Evolutionary conservation across 306 rosid genomes (phyloP).

Genomic region (Astragalus membranaceus): DNA sequence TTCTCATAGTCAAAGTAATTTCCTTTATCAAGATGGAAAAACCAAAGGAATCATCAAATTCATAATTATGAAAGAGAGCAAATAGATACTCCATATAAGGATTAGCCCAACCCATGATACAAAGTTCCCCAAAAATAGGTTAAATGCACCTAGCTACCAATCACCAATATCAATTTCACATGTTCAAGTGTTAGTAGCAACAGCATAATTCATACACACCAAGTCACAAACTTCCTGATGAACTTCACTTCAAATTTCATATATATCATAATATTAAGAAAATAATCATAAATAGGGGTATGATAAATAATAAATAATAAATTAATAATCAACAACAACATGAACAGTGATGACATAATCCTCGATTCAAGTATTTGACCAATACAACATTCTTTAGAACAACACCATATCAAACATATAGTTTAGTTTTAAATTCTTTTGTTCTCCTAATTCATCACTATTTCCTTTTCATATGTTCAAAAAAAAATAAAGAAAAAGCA

Average conservation of each 20-base stretch:
- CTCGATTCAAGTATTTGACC: not conserved
- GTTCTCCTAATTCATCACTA: too few species aligned
- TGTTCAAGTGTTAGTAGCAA: not conserved
- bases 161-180: too few species aligned
- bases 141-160: too few species aligned
- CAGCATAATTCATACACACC: not conserved
- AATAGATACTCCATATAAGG: not conserved
- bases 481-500: too few species aligned
- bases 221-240: not conserved
- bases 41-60: not conserved
- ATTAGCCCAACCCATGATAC: constrained; percentile 3
- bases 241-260: not conserved
- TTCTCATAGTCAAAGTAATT: constrained; percentile 41
- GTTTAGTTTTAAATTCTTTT: too few species aligned
- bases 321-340: not conserved
- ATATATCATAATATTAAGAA: not conserved
- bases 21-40: not conserved
- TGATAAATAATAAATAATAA: too few species aligned
- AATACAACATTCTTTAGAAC: too few species aligned
- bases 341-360: too few species aligned
- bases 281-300: not conserved
- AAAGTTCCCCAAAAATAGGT: too few species aligned
- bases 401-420: too few species aligned
- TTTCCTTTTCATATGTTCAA: too few species aligned
- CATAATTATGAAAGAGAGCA: not conserved